Base-by-base conservation (phyloP, 2,329 filamentous ascomycete genomes). In the Aureobasidium sp. region DNA sequence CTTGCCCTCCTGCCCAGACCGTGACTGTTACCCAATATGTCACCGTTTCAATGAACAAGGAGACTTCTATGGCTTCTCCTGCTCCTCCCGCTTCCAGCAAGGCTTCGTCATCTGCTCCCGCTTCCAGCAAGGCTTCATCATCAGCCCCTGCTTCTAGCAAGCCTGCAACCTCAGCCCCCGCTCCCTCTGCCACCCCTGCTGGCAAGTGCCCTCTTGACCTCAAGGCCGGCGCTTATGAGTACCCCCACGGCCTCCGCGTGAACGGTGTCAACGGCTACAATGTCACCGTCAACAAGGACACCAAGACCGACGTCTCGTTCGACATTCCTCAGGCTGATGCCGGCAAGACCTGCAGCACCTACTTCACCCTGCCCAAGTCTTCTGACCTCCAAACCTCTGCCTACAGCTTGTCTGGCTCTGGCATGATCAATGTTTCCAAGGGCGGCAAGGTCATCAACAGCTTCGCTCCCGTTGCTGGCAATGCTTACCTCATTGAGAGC, bases 191-290 rank as follows among this genome's bases (percentile, higher is more conserved):
- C 14, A 12, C 58, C n/a, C 8, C 58, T 12, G 25, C 48, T 39
- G 39, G 60, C 51, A 62, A 62, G 34, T 62, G 60, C 51, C 60
- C 60, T 56, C 60, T 62, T 22, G 29, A 57, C 41, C 51, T 62
- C 36, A 41, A 27, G 11, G 51, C 51, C 5, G 60, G 60, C 34
- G 20, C 51, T 8, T 62, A 36, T 34, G 60, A 62, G 31, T 62
- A 56, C 37, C 60, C 60, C 34, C 60, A 62, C 60, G 47, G 6
- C 9, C 51, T 62, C 29, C 37, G 53, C n/a, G 51, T 62, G 34
- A 62, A 62, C 60, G 60, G 60, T n/a, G 60, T 62, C 14, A 62
- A 62, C 36, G 60, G 60, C 11, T 62, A 62, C 51, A 56, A 56
- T 34, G 20, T 52, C 44, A 31, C 15, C 14, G 42, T 62, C 31